Conservation (phyloP, 306 rosid genomes). For the Fragaria iinumae region DNA sequence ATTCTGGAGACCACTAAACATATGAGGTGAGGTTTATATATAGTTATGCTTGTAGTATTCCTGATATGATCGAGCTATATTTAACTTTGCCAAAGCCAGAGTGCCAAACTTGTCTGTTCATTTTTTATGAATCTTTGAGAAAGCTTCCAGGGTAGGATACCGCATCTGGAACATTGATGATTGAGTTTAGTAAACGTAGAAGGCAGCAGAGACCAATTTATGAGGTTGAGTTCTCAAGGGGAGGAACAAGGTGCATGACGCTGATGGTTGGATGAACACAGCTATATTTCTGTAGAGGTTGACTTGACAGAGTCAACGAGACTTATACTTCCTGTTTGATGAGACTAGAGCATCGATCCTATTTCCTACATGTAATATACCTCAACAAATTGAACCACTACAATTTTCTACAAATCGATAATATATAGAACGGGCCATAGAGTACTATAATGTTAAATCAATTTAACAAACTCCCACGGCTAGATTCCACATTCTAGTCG, state of each 20-base stretch:
- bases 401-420: too few relatives aligned
- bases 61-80: neutral
- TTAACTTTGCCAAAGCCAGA: neutral
- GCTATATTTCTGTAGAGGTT: neutral
- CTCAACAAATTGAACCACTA: too few relatives aligned
- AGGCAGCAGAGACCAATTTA: neutral
- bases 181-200: neutral
- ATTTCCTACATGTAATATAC: too few relatives aligned
- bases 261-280: neutral
- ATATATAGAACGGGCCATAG: too few relatives aligned
- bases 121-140: neutral
- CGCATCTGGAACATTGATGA: neutral
- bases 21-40: neutral
- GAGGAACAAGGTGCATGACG: neutral
- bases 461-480: neutral
- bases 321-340: neutral
- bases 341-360: too few relatives aligned
- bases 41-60: neutral
- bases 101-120: neutral
- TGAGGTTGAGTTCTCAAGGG: neutral
- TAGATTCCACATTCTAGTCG: neutral
- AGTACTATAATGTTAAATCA: too few relatives aligned
- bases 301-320: neutral
- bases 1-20: slow-evolving; percentile 2
- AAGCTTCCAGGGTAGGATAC: neutral